phyloP scores from a whole-genome alignment of 2,329 filamentous ascomycete species.

The Daldinia eschscholtzii region DNA sequence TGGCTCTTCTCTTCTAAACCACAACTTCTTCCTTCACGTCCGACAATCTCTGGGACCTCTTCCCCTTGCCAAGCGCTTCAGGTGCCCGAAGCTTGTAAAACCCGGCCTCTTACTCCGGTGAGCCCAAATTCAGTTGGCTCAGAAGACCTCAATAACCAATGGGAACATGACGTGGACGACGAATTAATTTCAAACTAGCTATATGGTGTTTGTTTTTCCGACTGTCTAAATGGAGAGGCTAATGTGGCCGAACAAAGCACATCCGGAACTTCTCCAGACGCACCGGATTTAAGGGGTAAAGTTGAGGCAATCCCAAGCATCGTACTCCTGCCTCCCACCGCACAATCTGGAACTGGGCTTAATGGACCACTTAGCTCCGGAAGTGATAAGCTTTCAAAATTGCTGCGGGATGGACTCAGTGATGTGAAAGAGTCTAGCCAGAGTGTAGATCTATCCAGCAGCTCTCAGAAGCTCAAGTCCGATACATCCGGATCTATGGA shows the following conservation, averaged over 20 bases:
- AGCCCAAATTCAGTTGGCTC: conserved; percentile 36
- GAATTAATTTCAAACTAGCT: conserved; percentile 41
- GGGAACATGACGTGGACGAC: conserved; percentile 26
- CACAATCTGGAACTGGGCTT: conserved; percentile 42
- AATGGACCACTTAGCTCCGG: conserved; percentile 48
- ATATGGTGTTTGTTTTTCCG: conserved; percentile 23
- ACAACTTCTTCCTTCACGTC: conserved; percentile 27
- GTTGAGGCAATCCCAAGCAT: conserved; percentile 14
- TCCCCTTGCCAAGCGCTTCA: conserved; percentile 28
- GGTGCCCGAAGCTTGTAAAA: conserved; percentile 36
- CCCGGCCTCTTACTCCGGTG: conserved; percentile 33
- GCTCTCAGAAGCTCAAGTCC: conserved; percentile 34
- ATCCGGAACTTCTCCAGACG: neutral
- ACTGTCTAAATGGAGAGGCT: conserved; percentile 9
- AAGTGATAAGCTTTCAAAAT: conserved; percentile 35
- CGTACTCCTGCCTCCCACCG: conserved; percentile 22
- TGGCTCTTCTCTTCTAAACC: conserved; percentile 20
- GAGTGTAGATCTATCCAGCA: conserved; percentile 29
- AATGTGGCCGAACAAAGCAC: neutral
- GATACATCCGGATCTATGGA: conserved; percentile 45
- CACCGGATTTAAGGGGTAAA: neutral
- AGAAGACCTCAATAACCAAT: conserved; percentile 25
- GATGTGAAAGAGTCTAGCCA: conserved; percentile 34
- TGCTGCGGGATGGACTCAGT: conserved; percentile 31
- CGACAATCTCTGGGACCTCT: conserved; percentile 26